Evolutionary conservation across 805 yeast species (phyloP).

Genomic region (Candida koratica): DNA sequence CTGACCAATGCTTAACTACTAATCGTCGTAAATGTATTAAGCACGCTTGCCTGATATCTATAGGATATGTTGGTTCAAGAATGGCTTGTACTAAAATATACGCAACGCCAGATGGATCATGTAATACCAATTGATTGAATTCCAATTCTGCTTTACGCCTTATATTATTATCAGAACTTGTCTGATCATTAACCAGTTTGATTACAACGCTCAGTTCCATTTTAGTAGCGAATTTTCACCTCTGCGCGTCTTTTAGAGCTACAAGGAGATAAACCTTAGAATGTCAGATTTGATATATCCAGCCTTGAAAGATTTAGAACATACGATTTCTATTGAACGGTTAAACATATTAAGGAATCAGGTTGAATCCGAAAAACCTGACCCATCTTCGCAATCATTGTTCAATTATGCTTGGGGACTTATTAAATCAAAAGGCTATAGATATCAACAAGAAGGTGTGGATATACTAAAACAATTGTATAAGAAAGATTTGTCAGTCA

Average conservation of each 20-base stretch:
- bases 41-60: slow-evolving; percentile 55
- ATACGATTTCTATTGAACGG: slow-evolving; percentile 68
- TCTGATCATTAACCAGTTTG: slow-evolving; percentile 22
- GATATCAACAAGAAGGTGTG: slow-evolving; percentile 76
- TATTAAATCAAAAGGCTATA: slow-evolving; percentile 60
- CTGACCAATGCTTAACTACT: slow-evolving; percentile 75
- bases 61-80: slow-evolving; percentile 15
- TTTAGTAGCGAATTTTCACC: slow-evolving; percentile 1
- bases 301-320: slow-evolving; percentile 39
- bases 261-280: too few species aligned
- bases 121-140: slow-evolving; percentile 39
- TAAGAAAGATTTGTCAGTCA: slow-evolving; percentile 72
- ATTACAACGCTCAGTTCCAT: slow-evolving; percentile 1
- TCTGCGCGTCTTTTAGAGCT: slow-evolving; percentile 6
- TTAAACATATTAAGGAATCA: slow-evolving; percentile 72
- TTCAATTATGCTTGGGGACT: slow-evolving; percentile 98
- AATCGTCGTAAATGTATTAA: slow-evolving; percentile 63
- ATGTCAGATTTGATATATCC: slow-evolving; percentile 24
- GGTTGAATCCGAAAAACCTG: slow-evolving; percentile 74
- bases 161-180: slow-evolving; percentile 46
- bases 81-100: slow-evolving; percentile 43
- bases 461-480: slow-evolving; percentile 66
- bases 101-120: slow-evolving; percentile 49
- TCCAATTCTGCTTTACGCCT: slow-evolving; percentile 51
- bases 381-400: slow-evolving; percentile 74